Evolutionary conservation across 352 stramenopile species (phyloP).

Genomic region (Phytophthora kernoviae): DNA sequence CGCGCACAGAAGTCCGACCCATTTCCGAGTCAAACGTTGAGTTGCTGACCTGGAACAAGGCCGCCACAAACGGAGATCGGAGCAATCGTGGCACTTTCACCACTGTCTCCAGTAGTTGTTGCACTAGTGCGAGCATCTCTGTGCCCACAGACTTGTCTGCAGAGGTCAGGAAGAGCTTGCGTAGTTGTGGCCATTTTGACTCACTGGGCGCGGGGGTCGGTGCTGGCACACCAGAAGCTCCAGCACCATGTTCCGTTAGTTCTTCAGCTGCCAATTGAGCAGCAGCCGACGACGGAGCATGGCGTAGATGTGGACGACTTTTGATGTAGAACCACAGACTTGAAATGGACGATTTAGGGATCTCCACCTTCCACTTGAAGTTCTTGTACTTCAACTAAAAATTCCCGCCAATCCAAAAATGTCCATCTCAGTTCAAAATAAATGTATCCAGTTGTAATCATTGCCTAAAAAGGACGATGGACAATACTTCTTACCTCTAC

Average conservation of each 20-base stretch:
- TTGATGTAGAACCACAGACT: constrained; percentile 90
- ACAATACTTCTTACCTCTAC: constrained; percentile 70
- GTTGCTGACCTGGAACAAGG: constrained; percentile 85
- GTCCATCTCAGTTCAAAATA: constrained; percentile 1
- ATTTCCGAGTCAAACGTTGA: constrained; percentile 88
- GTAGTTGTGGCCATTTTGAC: constrained; percentile 66
- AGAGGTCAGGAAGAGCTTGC: constrained; percentile 82
- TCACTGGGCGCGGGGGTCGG: constrained; percentile 11
- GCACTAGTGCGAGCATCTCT: constrained; percentile 81
- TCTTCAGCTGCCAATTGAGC: constrained; percentile 20
- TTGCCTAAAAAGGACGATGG: constrained; percentile 42
- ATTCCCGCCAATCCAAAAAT: background rate
- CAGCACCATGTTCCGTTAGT: constrained; percentile 31
- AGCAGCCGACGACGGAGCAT: constrained; percentile 29
- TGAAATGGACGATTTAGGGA: constrained; percentile 82
- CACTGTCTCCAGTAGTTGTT: constrained; percentile 74
- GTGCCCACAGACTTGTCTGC: constrained; percentile 70
- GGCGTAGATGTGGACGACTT: constrained; percentile 66
- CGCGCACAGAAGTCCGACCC: constrained; percentile 74
- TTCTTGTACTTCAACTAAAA: constrained; percentile 68
- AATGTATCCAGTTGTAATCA: constrained; percentile 55
- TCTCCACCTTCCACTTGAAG: constrained; percentile 86
- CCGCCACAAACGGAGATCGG: constrained; percentile 70
- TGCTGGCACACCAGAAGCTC: constrained; percentile 25
- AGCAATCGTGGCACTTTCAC: constrained; percentile 68